Conservation (phyloP, 129 eudicot species). For the Apium graveolens region DNA sequence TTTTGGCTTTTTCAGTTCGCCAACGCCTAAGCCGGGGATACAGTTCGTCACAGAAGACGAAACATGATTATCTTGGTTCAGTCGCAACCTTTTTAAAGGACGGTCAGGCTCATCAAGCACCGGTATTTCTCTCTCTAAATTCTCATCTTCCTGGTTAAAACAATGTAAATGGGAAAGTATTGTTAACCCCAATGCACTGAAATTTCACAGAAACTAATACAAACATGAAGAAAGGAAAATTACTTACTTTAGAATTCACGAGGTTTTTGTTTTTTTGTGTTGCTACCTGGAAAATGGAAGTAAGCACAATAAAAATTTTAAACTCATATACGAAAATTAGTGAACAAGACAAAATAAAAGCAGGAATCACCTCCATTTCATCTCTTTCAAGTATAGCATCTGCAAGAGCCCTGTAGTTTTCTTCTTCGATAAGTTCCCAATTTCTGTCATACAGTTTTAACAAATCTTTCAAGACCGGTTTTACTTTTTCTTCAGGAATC, state of each 20-base stretch:
- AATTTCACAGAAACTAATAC: conserved; percentile 2
- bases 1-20: conserved; percentile 41
- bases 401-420: conserved; percentile 83
- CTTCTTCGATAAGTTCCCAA: conserved; percentile 87
- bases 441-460: conserved; percentile 69
- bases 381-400: conserved; percentile 85
- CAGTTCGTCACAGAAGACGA: conserved; percentile 21
- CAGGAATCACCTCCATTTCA: conserved; percentile 37
- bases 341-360: background rate
- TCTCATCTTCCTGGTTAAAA: conserved; percentile 29
- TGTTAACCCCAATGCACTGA: background rate
- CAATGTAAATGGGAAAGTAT: conserved; percentile 8
- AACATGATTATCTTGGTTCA: conserved; percentile 43
- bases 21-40: conserved; percentile 19
- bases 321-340: background rate
- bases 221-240: conserved; percentile 12
- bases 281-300: conserved; percentile 38
- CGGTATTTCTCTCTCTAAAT: conserved; percentile 47
- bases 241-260: conserved; percentile 40
- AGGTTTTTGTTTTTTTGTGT: conserved; percentile 34
- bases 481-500: conserved; percentile 61
- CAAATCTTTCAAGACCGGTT: conserved; percentile 71
- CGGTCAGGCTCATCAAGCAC: conserved; percentile 50
- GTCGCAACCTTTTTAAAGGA: conserved; percentile 63
- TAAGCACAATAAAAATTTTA: background rate